phyloP scores from a whole-genome alignment of 2,329 filamentous ascomycete genomes.

The Monilinia laxa region DNA sequence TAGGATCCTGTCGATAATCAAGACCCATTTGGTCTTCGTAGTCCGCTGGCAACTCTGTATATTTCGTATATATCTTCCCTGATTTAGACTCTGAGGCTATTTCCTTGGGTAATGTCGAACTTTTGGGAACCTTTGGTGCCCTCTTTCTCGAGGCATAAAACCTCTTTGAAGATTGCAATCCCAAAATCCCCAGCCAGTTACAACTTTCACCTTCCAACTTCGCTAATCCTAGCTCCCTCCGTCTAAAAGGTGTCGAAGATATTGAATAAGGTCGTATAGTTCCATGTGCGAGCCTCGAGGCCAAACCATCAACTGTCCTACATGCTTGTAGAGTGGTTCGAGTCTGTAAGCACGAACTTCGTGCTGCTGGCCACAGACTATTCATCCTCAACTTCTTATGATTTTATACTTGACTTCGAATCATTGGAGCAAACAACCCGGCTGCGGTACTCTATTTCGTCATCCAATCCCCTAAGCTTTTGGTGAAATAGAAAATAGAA shows the following conservation, averaged over 20 bases:
- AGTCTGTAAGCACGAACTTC: constrained; percentile 32
- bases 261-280: constrained; percentile 28
- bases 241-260: constrained; percentile 2
- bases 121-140: neutral
- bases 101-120: neutral
- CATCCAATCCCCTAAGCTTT: neutral
- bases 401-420: constrained; percentile 25
- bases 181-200: constrained; percentile 1
- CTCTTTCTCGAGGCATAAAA: constrained; percentile 13
- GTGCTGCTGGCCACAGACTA: constrained; percentile 32
- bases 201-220: neutral
- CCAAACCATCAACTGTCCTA: constrained; percentile 30
- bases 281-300: constrained; percentile 31
- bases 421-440: constrained; percentile 8
- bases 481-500: constrained; percentile 10
- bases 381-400: constrained; percentile 32
- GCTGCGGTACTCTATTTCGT: neutral
- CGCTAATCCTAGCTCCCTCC: neutral
- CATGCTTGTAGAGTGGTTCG: constrained; percentile 33
- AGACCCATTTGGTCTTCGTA: constrained; percentile 58
- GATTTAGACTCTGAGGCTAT: constrained; percentile 18
- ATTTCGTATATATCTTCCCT: constrained; percentile 48
- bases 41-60: constrained; percentile 56
- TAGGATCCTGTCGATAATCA: constrained; percentile 51
- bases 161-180: constrained; percentile 20